phyloP scores from a whole-genome alignment of 352 stramenopile genomes.

The Phytopythium chamaehyphon region DNA sequence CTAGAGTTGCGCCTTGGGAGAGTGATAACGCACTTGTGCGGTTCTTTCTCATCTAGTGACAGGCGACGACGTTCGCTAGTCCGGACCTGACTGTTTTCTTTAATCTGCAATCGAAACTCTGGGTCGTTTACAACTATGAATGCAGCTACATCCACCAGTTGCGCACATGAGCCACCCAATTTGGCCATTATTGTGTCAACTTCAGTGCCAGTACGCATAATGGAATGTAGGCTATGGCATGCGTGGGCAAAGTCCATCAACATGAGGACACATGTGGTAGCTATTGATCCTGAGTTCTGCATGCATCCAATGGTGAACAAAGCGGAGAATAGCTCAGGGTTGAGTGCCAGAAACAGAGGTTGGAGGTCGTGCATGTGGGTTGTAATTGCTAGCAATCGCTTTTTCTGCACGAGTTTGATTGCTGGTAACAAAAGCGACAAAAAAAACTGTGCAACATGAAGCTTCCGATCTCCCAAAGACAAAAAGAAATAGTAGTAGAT shows the following conservation, averaged over 20 bases:
- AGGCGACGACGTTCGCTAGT: not conserved
- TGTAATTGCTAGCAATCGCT: constrained; percentile 2
- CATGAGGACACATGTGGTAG: not conserved
- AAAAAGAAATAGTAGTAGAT: constrained; percentile 5
- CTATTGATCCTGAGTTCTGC: constrained; percentile 4
- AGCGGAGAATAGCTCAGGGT: constrained; percentile 5
- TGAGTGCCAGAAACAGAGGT: constrained; percentile 7
- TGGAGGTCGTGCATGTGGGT: not conserved
- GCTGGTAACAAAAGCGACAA: constrained; percentile 4
- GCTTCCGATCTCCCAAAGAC: not conserved
- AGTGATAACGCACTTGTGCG: not conserved
- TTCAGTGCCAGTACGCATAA: not conserved
- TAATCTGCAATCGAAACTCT: not conserved
- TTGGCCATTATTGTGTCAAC: not conserved
- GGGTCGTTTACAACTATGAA: constrained; percentile 2
- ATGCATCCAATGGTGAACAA: constrained; percentile 4
- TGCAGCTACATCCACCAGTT: constrained; percentile 1
- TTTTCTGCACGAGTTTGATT: constrained; percentile 3
- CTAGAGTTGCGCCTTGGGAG: no score
- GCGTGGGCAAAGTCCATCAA: constrained; percentile 3
- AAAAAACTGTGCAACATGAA: constrained; percentile 3
- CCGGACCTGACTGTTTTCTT: not conserved
- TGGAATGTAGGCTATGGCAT: constrained; percentile 1
- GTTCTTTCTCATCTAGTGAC: not conserved
- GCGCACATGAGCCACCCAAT: not conserved